Evolutionary conservation across 2,329 filamentous ascomycete genomes (phyloP).

Genomic region (Cytospora piceicola): DNA sequence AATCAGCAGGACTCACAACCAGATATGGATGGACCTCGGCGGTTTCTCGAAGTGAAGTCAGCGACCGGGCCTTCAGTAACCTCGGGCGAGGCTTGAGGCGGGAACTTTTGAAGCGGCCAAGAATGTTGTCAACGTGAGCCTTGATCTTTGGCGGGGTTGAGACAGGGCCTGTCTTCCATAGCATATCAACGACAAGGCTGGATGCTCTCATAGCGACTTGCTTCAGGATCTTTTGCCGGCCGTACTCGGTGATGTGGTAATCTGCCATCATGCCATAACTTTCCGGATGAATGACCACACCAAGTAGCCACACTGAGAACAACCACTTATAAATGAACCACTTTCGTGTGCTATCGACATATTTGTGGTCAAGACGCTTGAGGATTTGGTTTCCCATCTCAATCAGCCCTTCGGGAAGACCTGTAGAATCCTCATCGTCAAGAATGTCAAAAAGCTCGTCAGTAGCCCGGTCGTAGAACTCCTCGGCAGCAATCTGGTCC

Average conservation of each 20-base stretch:
- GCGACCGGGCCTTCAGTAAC: slow-evolving; percentile 71
- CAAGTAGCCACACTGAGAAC: slow-evolving; percentile 83
- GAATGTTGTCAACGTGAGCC: slow-evolving; percentile 71
- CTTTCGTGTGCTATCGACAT: slow-evolving; percentile 73
- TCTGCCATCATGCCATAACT: slow-evolving; percentile 78
- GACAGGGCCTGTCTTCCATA: slow-evolving; percentile 68
- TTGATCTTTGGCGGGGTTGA: slow-evolving; percentile 67
- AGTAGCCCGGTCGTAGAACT: slow-evolving; percentile 85
- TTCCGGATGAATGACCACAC: slow-evolving; percentile 87
- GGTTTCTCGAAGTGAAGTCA: slow-evolving; percentile 75
- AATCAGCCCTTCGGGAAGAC: slow-evolving; percentile 83
- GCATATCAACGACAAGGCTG: slow-evolving; percentile 77
- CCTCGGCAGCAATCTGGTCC: slow-evolving; percentile 79
- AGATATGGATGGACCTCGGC: slow-evolving; percentile 78
- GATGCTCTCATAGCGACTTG: slow-evolving; percentile 82
- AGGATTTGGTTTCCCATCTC: slow-evolving; percentile 85
- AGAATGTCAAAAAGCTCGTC: slow-evolving; percentile 82
- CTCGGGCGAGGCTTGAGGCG: slow-evolving; percentile 56
- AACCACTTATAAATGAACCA: slow-evolving; percentile 92
- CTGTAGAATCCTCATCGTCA: slow-evolving; percentile 80
- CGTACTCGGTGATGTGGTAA: slow-evolving; percentile 90
- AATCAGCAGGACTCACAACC: slow-evolving; percentile 77
- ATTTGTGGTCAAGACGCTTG: slow-evolving; percentile 72
- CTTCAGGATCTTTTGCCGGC: slow-evolving; percentile 77
- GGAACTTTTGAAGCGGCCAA: slow-evolving; percentile 64